Percentiles rank a stretch among this genome's conserved stretches.
Evolutionary conservation across 257 asterid genomes (phyloP).

Genomic region (Jasminum sambac): DNA sequence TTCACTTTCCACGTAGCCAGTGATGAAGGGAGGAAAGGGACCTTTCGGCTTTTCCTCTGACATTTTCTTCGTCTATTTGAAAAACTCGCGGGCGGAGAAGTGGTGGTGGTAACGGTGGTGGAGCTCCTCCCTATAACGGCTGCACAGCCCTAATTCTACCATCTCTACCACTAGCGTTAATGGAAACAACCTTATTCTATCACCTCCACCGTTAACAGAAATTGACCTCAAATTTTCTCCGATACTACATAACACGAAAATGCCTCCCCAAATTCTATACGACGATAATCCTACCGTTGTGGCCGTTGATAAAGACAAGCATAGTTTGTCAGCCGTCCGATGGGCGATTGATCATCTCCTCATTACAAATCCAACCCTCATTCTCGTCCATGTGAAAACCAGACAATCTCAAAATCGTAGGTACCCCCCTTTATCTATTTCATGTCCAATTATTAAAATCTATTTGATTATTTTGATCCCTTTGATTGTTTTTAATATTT

Average conservation of each 20-base stretch:
- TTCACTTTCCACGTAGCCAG: not conserved
- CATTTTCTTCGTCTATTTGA: slow-evolving; percentile 14
- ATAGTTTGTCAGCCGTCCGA: slow-evolving; percentile 51
- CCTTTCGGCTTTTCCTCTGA: not conserved
- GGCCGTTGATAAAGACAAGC: slow-evolving; percentile 61
- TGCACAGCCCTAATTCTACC: slow-evolving; percentile 12
- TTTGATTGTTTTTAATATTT: not conserved
- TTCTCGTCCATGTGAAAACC: slow-evolving; percentile 55
- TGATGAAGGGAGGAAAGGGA: not conserved
- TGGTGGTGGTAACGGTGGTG: slow-evolving; percentile 33
- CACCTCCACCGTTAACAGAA: slow-evolving; percentile 26
- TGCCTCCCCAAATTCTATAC: slow-evolving; percentile 24
- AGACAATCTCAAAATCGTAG: slow-evolving; percentile 44
- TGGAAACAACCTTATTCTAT: not conserved
- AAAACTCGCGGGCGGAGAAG: slow-evolving; percentile 27
- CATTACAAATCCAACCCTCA: slow-evolving; percentile 27
- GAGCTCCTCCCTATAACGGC: slow-evolving; percentile 5
- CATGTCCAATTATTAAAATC: not conserved
- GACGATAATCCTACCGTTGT: slow-evolving; percentile 41
- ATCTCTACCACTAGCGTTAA: slow-evolving; percentile 32
- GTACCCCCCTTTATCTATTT: slow-evolving; percentile 27
- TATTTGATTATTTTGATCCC: not conserved
- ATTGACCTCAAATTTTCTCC: not conserved
- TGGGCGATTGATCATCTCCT: slow-evolving; percentile 68
- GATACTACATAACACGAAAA: slow-evolving; percentile 6